phyloP scores from a whole-genome alignment of 2,329 filamentous ascomycete genomes.

The Phialophora chinensis region DNA sequence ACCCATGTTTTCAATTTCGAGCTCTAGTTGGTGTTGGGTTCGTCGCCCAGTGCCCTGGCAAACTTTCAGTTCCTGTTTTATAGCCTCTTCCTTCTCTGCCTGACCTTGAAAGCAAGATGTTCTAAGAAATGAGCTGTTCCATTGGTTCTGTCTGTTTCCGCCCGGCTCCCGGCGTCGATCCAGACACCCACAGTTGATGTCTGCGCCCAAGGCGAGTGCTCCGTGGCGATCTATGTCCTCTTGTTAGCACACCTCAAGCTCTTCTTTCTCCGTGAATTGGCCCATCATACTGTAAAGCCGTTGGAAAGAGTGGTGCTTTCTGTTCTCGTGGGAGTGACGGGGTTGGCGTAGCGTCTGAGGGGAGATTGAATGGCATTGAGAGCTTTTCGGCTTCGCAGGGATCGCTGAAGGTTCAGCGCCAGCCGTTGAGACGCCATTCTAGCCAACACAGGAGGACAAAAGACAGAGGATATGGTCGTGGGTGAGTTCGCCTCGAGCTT shows the following conservation, averaged over 20 bases:
- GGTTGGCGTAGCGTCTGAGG: slow-evolving; percentile 88
- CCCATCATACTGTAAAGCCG: slow-evolving; percentile 80
- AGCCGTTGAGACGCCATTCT: slow-evolving; percentile 94
- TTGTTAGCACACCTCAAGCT: slow-evolving; percentile 25
- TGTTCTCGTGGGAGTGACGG: slow-evolving; percentile 79
- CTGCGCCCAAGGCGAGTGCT: slow-evolving; percentile 97
- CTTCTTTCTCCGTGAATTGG: not conserved
- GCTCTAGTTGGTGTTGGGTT: slow-evolving; percentile 95
- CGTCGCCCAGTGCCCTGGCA: slow-evolving; percentile 85
- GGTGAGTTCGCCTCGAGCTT: slow-evolving; percentile 29
- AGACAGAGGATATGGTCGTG: slow-evolving; percentile 14
- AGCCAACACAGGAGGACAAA: slow-evolving; percentile 17
- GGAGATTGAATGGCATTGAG: slow-evolving; percentile 77
- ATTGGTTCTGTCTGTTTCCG: slow-evolving; percentile 98
- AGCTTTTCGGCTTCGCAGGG: slow-evolving; percentile 85
- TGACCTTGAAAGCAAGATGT: slow-evolving; percentile 99
- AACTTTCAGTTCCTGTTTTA: slow-evolving; percentile 17
- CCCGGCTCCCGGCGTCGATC: slow-evolving; percentile 98
- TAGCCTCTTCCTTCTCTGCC: slow-evolving; percentile 22
- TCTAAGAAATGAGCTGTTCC: slow-evolving; percentile 99
- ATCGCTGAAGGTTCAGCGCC: slow-evolving; percentile 90
- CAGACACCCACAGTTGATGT: slow-evolving; percentile 98
- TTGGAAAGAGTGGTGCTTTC: slow-evolving; percentile 97
- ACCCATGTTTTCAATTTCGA: slow-evolving; percentile 99
- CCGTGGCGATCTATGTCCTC: slow-evolving; percentile 82